A percentile compares a stretch with the other conserved stretches of the same genome.
Conservation (phyloP, 768 basidiomycete genomes). For the Boletus bicolor region DNA sequence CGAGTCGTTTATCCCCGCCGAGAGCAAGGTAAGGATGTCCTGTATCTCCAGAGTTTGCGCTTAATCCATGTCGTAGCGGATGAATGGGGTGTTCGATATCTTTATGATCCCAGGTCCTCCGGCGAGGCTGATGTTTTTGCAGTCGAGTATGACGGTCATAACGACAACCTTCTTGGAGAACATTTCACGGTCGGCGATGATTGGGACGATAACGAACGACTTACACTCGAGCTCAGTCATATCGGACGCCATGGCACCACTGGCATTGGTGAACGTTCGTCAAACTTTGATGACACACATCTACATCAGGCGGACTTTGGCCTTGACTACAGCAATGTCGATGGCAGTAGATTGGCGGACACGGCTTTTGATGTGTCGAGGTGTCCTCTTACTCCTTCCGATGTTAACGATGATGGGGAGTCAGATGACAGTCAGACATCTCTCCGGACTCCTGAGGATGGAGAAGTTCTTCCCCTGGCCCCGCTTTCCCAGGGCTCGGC, state of each 20-base stretch:
- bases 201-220: slow-evolving; percentile 25
- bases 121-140: slow-evolving; percentile 22
- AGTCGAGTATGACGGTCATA: slow-evolving; percentile 20
- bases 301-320: slow-evolving; percentile 10
- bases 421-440: slow-evolving; percentile 28
- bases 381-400: slow-evolving; percentile 21
- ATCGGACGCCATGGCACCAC: not conserved
- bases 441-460: slow-evolving; percentile 28
- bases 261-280: not conserved
- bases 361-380: slow-evolving; percentile 19
- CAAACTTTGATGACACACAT: slow-evolving; percentile 1
- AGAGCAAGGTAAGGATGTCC: slow-evolving; percentile 17
- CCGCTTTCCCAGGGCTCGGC: not conserved
- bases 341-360: slow-evolving; percentile 8
- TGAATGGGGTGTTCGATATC: slow-evolving; percentile 29
- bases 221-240: slow-evolving; percentile 19
- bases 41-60: not conserved
- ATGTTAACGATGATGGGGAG: slow-evolving; percentile 28
- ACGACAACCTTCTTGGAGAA: slow-evolving; percentile 27
- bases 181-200: slow-evolving; percentile 18
- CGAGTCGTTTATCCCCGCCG: slow-evolving; percentile 30
- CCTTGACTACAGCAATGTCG: slow-evolving; percentile 3
- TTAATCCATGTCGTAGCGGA: slow-evolving; percentile 21
- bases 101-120: not conserved
- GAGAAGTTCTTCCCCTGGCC: slow-evolving; percentile 14